These are phyloP conservation scores for Aspergillus steynii DNA, from an alignment of 495 filamentous ascomycete genomes.

Conservation along the genomic window DNA sequence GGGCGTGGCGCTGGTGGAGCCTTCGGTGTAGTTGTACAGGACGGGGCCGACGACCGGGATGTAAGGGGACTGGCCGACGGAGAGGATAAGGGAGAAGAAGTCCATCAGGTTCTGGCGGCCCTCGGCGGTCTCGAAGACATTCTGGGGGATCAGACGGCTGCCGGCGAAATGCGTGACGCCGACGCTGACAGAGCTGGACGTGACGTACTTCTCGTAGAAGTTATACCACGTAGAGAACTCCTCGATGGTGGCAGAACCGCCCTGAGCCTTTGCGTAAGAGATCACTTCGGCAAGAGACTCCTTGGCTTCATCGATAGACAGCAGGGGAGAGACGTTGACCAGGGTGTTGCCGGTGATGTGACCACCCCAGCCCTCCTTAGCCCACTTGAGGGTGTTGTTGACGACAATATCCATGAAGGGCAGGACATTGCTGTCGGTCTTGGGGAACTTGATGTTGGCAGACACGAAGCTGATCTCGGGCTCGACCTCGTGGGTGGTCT, in stretches of 20 bases:
- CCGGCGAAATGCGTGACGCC: constrained; percentile 31
- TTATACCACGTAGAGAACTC: constrained; percentile 30
- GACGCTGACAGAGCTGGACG: constrained; percentile 30
- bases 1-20: constrained; percentile 40
- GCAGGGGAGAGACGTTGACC: constrained; percentile 39
- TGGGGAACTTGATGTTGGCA: constrained; percentile 36
- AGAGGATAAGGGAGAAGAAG: constrained; percentile 17
- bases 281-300: constrained; percentile 28
- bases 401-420: constrained; percentile 40
- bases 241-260: constrained; percentile 32
- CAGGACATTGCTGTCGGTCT: constrained; percentile 26
- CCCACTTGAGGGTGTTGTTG: constrained; percentile 42
- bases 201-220: constrained; percentile 40
- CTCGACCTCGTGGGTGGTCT: constrained; percentile 39
- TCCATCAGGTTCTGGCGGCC: constrained; percentile 29
- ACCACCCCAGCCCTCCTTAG: constrained; percentile 49
- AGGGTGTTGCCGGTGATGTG: constrained; percentile 39
- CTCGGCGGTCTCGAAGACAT: constrained; percentile 25
- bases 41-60: constrained; percentile 33
- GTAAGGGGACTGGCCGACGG: constrained; percentile 22
- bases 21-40: constrained; percentile 29
- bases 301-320: constrained; percentile 31
- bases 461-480: constrained; percentile 27
- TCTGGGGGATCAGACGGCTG: constrained; percentile 39
- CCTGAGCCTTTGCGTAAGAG: constrained; percentile 30